Conservation (phyloP, 345 rosid genomes). For the Lepidium africanum region DNA sequence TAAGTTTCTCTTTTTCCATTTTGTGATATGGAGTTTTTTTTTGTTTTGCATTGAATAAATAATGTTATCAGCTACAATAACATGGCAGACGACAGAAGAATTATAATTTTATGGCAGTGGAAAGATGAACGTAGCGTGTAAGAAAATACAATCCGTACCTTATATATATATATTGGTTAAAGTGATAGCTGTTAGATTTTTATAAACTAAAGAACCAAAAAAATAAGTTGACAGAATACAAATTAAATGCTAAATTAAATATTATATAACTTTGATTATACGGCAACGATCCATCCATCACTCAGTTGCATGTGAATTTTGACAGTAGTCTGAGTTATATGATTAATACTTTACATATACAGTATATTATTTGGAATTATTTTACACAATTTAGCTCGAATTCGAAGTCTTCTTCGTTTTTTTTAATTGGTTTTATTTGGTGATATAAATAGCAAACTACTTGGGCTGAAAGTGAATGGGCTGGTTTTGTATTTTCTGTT, state of each 20-base stretch:
- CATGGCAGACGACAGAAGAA: not conserved
- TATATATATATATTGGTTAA: not conserved
- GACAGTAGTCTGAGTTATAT: not conserved
- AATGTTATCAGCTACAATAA: not conserved
- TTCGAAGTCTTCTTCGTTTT: too few relatives aligned
- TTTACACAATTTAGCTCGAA: too few relatives aligned
- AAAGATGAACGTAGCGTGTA: conserved; percentile 19
- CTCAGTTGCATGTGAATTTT: conserved; percentile 8
- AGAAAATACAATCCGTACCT: conserved; percentile 18
- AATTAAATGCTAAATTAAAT: not conserved
- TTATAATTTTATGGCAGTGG: not conserved
- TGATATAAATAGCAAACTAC: too few relatives aligned
- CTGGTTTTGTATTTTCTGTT: too few relatives aligned
- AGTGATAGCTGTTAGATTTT: not conserved
- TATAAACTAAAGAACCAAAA: not conserved
- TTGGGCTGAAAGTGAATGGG: too few relatives aligned
- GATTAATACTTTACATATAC: not conserved
- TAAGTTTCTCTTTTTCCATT: not conserved
- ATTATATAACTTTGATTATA: not conserved
- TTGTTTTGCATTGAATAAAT: not conserved
- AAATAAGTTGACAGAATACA: not conserved
- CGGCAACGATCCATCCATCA: conserved; percentile 16
- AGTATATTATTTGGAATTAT: too few relatives aligned
- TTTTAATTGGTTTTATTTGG: too few relatives aligned
- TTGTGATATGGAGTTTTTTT: too few relatives aligned